Base-by-base conservation (phyloP, 73 alveolate species). In the Stentor coeruleus region DNA sequence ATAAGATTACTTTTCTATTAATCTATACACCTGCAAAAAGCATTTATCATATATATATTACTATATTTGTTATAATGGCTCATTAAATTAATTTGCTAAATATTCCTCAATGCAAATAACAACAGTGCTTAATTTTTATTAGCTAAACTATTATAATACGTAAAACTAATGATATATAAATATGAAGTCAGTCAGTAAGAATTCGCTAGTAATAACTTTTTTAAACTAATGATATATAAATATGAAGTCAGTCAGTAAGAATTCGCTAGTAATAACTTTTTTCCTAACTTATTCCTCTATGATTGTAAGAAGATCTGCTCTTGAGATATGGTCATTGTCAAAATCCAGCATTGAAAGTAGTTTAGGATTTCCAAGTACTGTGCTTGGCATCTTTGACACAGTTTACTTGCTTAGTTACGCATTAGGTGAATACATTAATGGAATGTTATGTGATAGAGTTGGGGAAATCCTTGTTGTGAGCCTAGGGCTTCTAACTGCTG, bases 351-450 rank as follows among this genome's bases (percentile, higher is more conserved):
- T 66, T 40, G 40, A 66, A 26, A 26, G 33, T 0, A 40, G 33
- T 33, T 66, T 66, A 40, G n/a, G 33, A 37, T 66, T 66, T 33
- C 14, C 79, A 0, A 31, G 79, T 20, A 33, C 39, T 2, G 11
- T 20, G 2, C 79, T 66, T 66, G 79, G 79, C 20, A 31, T 40
- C 33, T 11, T 66, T 20, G 79, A 66, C 79, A 20, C 79, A 66
- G 14, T 40, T 66, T 66, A 66, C 39, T 33, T 66, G 14, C 33
- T 66, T 20, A 20, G 79, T 66, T 66, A 66, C 79, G 79, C 79
- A 14, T 20, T 66, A 20, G 79, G 79, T 20, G 37, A 66, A 11
- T 66, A 66, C 37, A 66, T 66, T 11, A 66, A 31, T 40, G 79
- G 79, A 33, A 15, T 26, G 2, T 40, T 66, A 1, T 20, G 79